Evolutionary conservation across 345 rosid species (phyloP), one percentile per base, ranked within the genome.

Genomic region (Syzygium jambos): DNA sequence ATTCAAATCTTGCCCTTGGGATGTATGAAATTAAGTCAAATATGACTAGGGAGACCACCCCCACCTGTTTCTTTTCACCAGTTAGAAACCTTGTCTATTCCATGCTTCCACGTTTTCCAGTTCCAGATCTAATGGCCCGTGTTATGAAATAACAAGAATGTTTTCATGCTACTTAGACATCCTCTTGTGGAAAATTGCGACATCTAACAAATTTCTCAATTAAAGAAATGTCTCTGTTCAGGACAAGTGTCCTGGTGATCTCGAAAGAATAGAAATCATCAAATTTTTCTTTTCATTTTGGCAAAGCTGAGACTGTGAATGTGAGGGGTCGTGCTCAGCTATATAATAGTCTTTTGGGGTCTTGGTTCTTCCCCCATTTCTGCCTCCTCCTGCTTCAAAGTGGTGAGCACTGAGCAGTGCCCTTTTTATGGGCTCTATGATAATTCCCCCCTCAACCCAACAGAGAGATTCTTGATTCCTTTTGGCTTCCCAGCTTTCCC

Each of bases 381-480:
- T 73, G 46, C 80, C 63, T 41, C 22, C 19, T 34, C 3, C 23
- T 84, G 1, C 65, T 59, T 19, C 34, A 30, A 53, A 84, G 38
- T 13, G 85, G 63, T 17, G n/a, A 13, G 80, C 49, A 38, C 27
- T 38, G 80, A 73, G 29, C 86, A 38, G 34, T 57, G 61, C 49
- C 30, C 41, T 38, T 85, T 85, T 57, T 29, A 86, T 65, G 82
- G 87, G 52, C 87, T 86, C 87, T 86, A 65, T 86, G 65, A 86
- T 49, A n/a, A 86, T 59, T 85, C 73, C 78, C 73, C 27, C 83
- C 43, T 38, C 80, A 1, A 73, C 80, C 80, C 49, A 73, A 73
- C 80, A 38, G 4, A 73, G 63, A 59, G 80, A 73, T 73, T 73
- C 80, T 34, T 38, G 80, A 73, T 73, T 73, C 80, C 25, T 73